Evolutionary conservation across 768 basidiomycete species (phyloP).

Genomic region (Mycena olivaceomarginata): DNA sequence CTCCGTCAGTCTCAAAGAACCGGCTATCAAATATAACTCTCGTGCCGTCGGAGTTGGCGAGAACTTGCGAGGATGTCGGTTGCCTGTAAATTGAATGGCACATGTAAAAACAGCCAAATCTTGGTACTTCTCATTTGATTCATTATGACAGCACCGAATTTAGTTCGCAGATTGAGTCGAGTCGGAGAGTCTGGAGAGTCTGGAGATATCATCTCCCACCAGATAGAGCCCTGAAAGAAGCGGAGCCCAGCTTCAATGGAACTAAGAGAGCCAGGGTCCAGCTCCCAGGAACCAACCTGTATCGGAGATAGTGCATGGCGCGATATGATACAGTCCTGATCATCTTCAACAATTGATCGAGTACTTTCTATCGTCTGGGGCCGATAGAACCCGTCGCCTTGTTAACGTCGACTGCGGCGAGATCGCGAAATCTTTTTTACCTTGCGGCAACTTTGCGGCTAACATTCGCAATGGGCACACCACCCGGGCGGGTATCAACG

Average conservation of each 20-base stretch:
- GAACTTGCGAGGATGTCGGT: neutral
- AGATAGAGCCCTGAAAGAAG: neutral
- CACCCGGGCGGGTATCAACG: too few species aligned
- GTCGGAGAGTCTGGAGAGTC: neutral
- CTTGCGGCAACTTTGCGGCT: too few species aligned
- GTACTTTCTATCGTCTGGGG: neutral
- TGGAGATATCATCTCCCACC: neutral
- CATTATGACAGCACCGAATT: slow-evolving; percentile 12
- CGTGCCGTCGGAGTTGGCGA: slow-evolving; percentile 9
- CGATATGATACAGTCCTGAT: neutral
- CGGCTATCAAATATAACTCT: slow-evolving; percentile 20
- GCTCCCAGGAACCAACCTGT: too few species aligned
- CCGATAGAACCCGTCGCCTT: neutral
- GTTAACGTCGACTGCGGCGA: neutral
- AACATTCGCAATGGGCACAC: too few species aligned
- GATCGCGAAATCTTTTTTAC: too few species aligned
- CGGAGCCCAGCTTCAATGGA: neutral
- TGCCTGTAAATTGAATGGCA: neutral
- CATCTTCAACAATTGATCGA: neutral
- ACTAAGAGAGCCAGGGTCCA: too few species aligned
- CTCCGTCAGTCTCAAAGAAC: too few species aligned
- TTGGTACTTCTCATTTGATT: slow-evolving; percentile 8
- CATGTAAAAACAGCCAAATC: slow-evolving; percentile 10
- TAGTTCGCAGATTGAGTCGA: slow-evolving; percentile 10
- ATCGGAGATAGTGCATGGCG: neutral